Evolutionary conservation across 495 filamentous ascomycete genomes (phyloP), one percentile per base, ranked within the genome.

Genomic region (Bryoglossum gracile): DNA sequence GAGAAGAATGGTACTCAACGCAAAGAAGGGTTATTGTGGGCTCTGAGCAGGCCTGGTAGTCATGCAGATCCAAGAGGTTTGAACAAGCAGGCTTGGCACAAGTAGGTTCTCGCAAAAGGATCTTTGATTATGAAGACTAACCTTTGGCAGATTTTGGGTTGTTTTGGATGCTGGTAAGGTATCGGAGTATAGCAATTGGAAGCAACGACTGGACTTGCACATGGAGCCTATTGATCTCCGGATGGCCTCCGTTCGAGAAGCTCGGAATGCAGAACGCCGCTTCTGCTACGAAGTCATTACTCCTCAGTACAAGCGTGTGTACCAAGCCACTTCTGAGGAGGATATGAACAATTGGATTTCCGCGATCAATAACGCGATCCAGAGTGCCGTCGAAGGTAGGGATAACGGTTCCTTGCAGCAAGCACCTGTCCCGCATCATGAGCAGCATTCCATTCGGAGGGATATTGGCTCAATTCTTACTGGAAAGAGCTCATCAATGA

Each of bases 251-350:
- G 94, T 99, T 8, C 82, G 92, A 25, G 91, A 97, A 65, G 89
- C 92, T 41, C 81, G 94, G 42, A 91, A 91, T 66, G 84, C 89
- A 4, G 94, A 99, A 56, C 80, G 92, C 34, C 81, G 94, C 13
- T 99, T 99, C 68, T 96, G 91, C 64, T 99, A 97, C 60, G 92
- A 99, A 68, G 86, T 97, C 25, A 97, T 99, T 38, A 99, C 92
- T 1, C 92, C 92, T 22, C 86, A 95, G 21, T 99, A 81, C 68
- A 97, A 92, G 58, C 84, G 92, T 41, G 90, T 97, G 18, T 99
- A 96, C 58, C 92, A 99, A 66, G 94, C 92, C 53, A 94, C 91
- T 16, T 95, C 90, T 0, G 94, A 95, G 64, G 92, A 97, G 22
- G 92, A 99, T 58, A 95, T 97, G 91, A 86, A 81, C 55, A 90